Base-by-base conservation (phyloP, 139 green algal species). In the Astrephomene gubernaculifera region DNA sequence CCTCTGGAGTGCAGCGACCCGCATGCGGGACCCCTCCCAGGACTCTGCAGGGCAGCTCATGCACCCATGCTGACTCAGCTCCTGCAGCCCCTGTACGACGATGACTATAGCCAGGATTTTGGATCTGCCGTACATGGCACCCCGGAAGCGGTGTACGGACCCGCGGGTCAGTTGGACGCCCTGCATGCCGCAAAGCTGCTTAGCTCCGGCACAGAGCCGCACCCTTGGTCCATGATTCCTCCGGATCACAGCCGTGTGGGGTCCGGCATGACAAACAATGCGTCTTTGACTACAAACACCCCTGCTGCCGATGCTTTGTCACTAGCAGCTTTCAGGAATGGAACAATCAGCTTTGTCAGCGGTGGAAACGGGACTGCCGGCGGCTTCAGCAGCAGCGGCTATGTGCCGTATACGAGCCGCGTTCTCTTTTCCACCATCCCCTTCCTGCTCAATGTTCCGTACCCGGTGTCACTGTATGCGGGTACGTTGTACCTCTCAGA, bases 41-140 rank as follows among this genome's bases (percentile, higher is more conserved):
- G 78, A 9, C 63, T 84, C 21, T 84, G 78, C 60, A 61, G 74
- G 31, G 78, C 78, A 43, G 43, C 78, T 12, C 78, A 84, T 44
- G 78, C 78, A 33, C 78, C 78, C 5, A 21, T 74, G 43, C 43
- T 84, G 21, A 29, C 61, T 21, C 78, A 84, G 78, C n/a, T 84
- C 1, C 7, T 65, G 8, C 78, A 84, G 31, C 78, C 78, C 0
- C 43, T 84, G 43, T 84, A 75, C 78, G 78, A 84, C 33, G 78
- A 74, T 53, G 78, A 84, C 41, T 84, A 84, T 63, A 22, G 2
- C 0, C 22, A 84, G 2, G 78, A 84, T 39, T 84, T 84, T 29
- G 78, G 78, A 4, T 39, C 63, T 5, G 78, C 78, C 25, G 78
- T 84, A 25, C 43, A 84, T 19, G 78, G 61, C 43, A 74, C 61